Evolutionary conservation across 2,329 filamentous ascomycete genomes (phyloP).

Genomic region (Cucurbitaria berberidis): DNA sequence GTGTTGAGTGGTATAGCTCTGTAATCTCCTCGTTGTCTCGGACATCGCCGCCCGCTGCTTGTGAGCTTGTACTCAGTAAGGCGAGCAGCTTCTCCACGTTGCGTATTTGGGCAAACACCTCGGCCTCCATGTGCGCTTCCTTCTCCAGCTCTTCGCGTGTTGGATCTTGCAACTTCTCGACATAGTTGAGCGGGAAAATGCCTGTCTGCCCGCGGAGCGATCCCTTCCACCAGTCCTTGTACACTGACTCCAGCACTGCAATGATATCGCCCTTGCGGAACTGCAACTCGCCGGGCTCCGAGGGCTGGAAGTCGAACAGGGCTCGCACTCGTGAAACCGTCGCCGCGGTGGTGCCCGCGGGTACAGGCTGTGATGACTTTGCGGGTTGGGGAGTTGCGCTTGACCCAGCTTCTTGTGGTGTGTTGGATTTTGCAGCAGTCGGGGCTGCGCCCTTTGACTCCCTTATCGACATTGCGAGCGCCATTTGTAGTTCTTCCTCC

Average conservation of each 20-base stretch:
- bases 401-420: constrained; percentile 42
- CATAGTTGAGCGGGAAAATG: constrained; percentile 98
- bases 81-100: constrained; percentile 85
- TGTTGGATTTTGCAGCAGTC: constrained; percentile 51
- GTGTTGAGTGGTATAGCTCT: constrained; percentile 84
- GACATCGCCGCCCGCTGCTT: constrained; percentile 61
- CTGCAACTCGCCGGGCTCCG: constrained; percentile 90
- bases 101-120: constrained; percentile 77
- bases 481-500: constrained; percentile 97
- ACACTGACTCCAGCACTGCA: constrained; percentile 94
- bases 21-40: constrained; percentile 98
- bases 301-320: constrained; percentile 92
- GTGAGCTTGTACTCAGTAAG: constrained; percentile 78
- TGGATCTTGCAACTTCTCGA: constrained; percentile 94
- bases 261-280: constrained; percentile 98
- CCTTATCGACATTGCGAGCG: constrained; percentile 87
- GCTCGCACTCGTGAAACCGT: constrained; percentile 94
- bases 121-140: constrained; percentile 92
- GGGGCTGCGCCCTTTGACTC: constrained; percentile 67
- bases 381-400: constrained; percentile 34
- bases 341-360: constrained; percentile 89
- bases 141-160: constrained; percentile 92
- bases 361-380: constrained; percentile 63
- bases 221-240: constrained; percentile 99
- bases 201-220: constrained; percentile 92